Base-by-base conservation (phyloP, 805 yeast genomes). In the Aciculoconidium aculeatum region DNA sequence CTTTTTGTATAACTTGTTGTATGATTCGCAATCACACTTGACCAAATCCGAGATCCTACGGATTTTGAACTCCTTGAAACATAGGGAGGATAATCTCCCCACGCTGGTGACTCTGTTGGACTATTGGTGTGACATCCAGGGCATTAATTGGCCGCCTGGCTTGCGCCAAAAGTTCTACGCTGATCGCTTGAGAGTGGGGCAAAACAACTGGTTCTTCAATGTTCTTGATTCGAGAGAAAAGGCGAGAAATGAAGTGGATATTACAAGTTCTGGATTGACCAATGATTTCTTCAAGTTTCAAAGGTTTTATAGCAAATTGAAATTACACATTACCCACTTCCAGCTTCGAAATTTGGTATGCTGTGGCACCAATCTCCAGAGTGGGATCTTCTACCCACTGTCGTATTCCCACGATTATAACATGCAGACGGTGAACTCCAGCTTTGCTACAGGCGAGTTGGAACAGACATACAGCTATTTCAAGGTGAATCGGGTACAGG, bases 301-400 rank as follows among this genome's bases (percentile, higher is more conserved):
- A 19, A 54, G 51, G 29, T 68, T 63, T 39, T 67, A 49, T 50
- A 48, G 63, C 34, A 49, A 53, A 35, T 60, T 76, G 6, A 65
- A 62, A 29, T 71, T 77, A 5, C 65, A 61, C 37, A 53, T 73
- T 8, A 64, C 68, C 11, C 81, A 77, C 53, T 74, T 75, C 46
- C 81, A 75, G 50, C 54, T 76, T 18, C 51, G 81, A 10, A 67
- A 72, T 33, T 50, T 74, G 27, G 64, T 76, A 6, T 60, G 62
- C 32, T 67, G 55, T 39, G 57, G 55, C 17, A 49, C 50, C 8
- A 51, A 46, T 25, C 42, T 42, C 30, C 44, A 50, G 8, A 51
- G 51, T 24, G 67, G 67, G 5, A 51, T 63, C n/a, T 63, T 47
- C 39, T 63, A 61, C 32, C 65, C 66, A 5, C 58, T 59, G 44